Percentiles rank a stretch among this genome's conserved stretches.
These are phyloP conservation scores for Datura wrightii DNA, from an alignment of 257 asterid genomes.

Conservation along the genomic window DNA sequence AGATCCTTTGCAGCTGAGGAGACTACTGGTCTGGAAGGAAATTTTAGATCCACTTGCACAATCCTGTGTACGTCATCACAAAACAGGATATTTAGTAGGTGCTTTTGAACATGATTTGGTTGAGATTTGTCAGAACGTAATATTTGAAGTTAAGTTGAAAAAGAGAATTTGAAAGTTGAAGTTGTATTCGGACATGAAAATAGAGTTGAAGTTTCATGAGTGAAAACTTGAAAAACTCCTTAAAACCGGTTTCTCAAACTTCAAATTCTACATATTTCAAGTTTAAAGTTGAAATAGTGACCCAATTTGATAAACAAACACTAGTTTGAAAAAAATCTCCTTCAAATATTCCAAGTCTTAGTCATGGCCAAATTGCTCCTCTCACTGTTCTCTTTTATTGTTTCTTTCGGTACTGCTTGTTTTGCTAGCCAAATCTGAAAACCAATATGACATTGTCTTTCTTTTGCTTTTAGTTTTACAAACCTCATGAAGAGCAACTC, in stretches of 20 bases:
- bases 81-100: neutral
- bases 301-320: neutral
- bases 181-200: neutral
- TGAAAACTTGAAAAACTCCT: neutral
- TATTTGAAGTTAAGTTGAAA: neutral
- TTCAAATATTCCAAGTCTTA: neutral
- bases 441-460: neutral
- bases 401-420: neutral
- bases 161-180: neutral
- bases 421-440: slow-evolving; percentile 9
- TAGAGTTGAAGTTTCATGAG: neutral
- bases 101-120: neutral
- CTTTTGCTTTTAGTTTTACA: neutral
- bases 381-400: neutral
- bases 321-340: neutral
- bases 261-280: neutral
- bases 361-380: neutral
- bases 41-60: slow-evolving; percentile 88
- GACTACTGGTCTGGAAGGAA: slow-evolving; percentile 82
- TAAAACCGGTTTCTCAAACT: neutral
- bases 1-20: slow-evolving; percentile 95
- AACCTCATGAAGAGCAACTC: neutral
- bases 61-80: slow-evolving; percentile 57
- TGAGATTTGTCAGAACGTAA: neutral
- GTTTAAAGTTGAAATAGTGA: neutral